Base-by-base conservation (phyloP, 2,329 filamentous ascomycete genomes). In the Hypoxylon sp. region DNA sequence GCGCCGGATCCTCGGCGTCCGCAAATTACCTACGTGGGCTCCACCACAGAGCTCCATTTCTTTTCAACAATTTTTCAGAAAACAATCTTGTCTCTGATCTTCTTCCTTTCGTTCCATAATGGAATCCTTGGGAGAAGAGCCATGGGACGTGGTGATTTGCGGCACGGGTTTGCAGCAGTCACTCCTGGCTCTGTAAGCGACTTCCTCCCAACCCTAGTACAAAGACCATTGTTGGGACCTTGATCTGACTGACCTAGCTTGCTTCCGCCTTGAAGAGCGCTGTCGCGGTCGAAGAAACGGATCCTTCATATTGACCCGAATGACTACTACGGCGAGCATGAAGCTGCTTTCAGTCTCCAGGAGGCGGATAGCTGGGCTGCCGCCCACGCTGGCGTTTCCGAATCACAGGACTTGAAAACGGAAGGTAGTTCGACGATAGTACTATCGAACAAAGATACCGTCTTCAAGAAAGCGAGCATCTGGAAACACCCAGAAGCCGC, bases 211-310 rank as follows among this genome's bases (percentile, higher is more conserved):
- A 37, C 48, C 48, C 62, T 63, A 66, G 25, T 35, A 48, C 13
- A 35, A 53, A 35, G 40, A 50, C 53, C 62, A 48, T 42, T 57
- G 56, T 72, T 64, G 60, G 62, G 70, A 68, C 66, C 76, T 83
- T 83, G 83, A 79, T 89, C 90, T 92, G 89, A 92, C 91, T 93
- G 88, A 94, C 90, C 81, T 82, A 91, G 87, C 81, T 78, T 77
- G 80, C 78, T 76, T 63, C 68, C 76, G 65, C 72, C 46, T 35
- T 69, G 56, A 72, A 98, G 95, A 87, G 92, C 95, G 76, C 87
- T 98, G 75, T 98, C 95, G 74, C 91, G 95, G 77, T 97, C 94
- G 70, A 91, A 90, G 78, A 97, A 97, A 85, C 96, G 93, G 76
- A 89, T 98, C 73, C 88, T 98, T 67, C 95, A 98, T 79, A 84